A percentile compares a stretch with the other conserved stretches of the same genome.
Evolutionary conservation across 1,284 basidiomycete species (phyloP).

Genomic region (Volvariella surrecta): DNA sequence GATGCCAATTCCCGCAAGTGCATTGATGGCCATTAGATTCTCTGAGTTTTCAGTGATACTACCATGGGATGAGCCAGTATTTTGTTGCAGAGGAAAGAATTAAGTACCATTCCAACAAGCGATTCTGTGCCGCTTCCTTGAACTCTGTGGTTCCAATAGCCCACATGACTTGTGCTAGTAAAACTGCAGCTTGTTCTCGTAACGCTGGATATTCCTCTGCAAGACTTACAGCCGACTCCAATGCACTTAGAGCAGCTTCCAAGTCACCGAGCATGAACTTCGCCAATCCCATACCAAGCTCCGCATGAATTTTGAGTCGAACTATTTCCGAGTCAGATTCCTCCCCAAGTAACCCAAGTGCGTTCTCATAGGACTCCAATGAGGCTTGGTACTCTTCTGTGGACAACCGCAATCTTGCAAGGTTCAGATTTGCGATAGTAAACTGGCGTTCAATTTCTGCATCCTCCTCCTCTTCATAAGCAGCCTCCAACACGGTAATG

Average conservation of each 20-base stretch:
- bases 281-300: constrained; percentile 66
- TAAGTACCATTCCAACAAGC: constrained; percentile 76
- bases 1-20: constrained; percentile 82
- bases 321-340: constrained; percentile 27
- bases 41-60: constrained; percentile 64
- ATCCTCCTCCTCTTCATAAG: constrained; percentile 86
- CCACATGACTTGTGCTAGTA: constrained; percentile 80
- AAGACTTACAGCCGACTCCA: constrained; percentile 60
- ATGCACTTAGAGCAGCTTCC: constrained; percentile 53
- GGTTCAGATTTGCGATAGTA: constrained; percentile 75
- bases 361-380: constrained; percentile 65
- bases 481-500: constrained; percentile 70
- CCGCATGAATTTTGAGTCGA: constrained; percentile 53
- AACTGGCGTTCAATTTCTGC: constrained; percentile 70
- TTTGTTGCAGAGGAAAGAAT: not conserved
- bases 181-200: constrained; percentile 64
- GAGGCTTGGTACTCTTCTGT: constrained; percentile 52
- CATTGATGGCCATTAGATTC: constrained; percentile 73
- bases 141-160: constrained; percentile 68
- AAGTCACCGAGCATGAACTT: constrained; percentile 58
- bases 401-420: constrained; percentile 72
- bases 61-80: not conserved
- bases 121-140: constrained; percentile 70
- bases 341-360: constrained; percentile 61
- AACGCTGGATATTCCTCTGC: constrained; percentile 39